Conservation (phyloP, 192 early-diverging fungal genomes). For the Ramicandelaber brevisporus region DNA sequence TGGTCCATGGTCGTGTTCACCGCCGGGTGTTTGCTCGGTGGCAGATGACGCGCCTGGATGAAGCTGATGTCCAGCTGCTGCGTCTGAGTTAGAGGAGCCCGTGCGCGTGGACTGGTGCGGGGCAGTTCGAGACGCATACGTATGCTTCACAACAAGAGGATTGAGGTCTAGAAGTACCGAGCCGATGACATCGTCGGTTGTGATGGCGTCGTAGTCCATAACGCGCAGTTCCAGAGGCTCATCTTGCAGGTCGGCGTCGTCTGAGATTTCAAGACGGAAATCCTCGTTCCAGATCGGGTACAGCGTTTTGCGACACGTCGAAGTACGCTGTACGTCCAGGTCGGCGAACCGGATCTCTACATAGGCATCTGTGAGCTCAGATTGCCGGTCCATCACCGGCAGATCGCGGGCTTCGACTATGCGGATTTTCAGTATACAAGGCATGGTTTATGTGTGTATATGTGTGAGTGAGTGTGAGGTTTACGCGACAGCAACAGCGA, state of each 20-base stretch:
- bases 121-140: conserved; percentile 22
- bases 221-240: conserved; percentile 55
- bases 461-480: too few relatives aligned
- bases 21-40: too few relatives aligned
- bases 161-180: conserved; percentile 54
- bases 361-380: conserved; percentile 61
- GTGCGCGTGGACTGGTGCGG: not conserved
- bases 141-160: conserved; percentile 42
- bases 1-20: conserved; percentile 4
- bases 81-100: not conserved
- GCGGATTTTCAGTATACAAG: conserved; percentile 52
- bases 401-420: conserved; percentile 41
- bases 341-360: conserved; percentile 54
- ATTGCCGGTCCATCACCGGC: conserved; percentile 60
- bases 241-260: conserved; percentile 57
- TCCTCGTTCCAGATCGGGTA: conserved; percentile 68
- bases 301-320: conserved; percentile 38
- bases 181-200: conserved; percentile 48
- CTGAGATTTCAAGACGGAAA: conserved; percentile 47
- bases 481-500: conserved; percentile 2
- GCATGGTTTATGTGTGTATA: too few relatives aligned
- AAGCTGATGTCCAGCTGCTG: conserved; percentile 3
- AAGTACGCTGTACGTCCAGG: conserved; percentile 32
- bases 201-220: conserved; percentile 50
- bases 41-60: too few relatives aligned